A percentile compares a stretch with the other conserved stretches of the same genome.
These are phyloP conservation scores for Russula lepida DNA, from an alignment of 768 basidiomycete species.

Conservation along the genomic window DNA sequence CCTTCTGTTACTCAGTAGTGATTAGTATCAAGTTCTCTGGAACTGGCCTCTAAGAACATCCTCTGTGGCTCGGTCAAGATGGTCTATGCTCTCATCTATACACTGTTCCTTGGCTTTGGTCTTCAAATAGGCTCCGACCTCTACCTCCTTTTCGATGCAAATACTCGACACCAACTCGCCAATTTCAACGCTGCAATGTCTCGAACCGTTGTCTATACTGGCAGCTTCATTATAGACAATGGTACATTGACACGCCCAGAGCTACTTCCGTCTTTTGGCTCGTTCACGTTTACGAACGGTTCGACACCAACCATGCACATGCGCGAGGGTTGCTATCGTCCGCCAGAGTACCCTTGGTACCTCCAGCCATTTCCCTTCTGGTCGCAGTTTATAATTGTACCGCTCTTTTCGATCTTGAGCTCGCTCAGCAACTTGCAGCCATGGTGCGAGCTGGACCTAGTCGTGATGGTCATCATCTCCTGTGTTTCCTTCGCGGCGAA, in stretches of 20 bases:
- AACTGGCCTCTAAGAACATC: slow-evolving; percentile 80
- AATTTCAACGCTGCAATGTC: slow-evolving; percentile 44
- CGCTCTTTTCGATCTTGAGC: slow-evolving; percentile 59
- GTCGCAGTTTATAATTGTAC: slow-evolving; percentile 70
- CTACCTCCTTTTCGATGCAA: slow-evolving; percentile 60
- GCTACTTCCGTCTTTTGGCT: slow-evolving; percentile 45
- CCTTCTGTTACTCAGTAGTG: neutral
- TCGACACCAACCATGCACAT: slow-evolving; percentile 43
- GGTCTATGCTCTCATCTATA: slow-evolving; percentile 85
- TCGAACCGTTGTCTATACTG: slow-evolving; percentile 45
- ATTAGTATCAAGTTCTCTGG: slow-evolving; percentile 71
- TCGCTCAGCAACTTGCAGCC: slow-evolving; percentile 77
- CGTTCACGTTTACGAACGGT: slow-evolving; percentile 58
- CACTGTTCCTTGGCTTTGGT: slow-evolving; percentile 77
- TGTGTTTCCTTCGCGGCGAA: slow-evolving; percentile 74
- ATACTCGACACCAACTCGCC: slow-evolving; percentile 44
- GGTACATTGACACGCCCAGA: slow-evolving; percentile 31
- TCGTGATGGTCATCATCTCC: slow-evolving; percentile 79
- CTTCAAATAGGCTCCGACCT: slow-evolving; percentile 79
- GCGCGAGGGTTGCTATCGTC: slow-evolving; percentile 63
- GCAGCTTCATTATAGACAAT: slow-evolving; percentile 61
- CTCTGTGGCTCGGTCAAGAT: slow-evolving; percentile 79
- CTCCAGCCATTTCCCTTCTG: slow-evolving; percentile 76
- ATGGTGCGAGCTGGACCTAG: slow-evolving; percentile 56
- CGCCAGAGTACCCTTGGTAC: slow-evolving; percentile 59